Conservation (phyloP, 1,139 yeast species). For the Diutina rugosa region DNA sequence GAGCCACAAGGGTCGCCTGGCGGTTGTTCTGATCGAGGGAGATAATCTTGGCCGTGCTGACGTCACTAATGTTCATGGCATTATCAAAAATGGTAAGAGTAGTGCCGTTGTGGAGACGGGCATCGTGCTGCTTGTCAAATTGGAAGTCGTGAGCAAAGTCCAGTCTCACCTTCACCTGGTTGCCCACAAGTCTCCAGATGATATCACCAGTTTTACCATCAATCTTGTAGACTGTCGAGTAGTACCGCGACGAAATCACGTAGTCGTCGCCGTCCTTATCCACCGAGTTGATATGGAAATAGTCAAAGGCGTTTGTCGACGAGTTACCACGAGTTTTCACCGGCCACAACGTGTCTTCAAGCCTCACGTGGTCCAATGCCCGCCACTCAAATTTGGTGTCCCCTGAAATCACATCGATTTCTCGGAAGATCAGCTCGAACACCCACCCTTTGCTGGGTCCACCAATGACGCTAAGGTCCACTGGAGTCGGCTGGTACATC, state of each 20-base stretch:
- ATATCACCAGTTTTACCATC: constrained; percentile 22
- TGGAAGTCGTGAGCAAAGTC: constrained; percentile 12
- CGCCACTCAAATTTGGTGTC: constrained; percentile 25
- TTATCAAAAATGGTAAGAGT: constrained; percentile 23
- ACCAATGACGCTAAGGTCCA: constrained; percentile 14
- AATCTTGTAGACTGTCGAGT: constrained; percentile 21
- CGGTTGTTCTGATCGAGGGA: constrained; percentile 16
- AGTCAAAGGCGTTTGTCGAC: constrained; percentile 22
- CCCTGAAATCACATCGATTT: constrained; percentile 21
- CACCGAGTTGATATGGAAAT: constrained; percentile 27
- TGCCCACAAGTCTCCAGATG: constrained; percentile 21
- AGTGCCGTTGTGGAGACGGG: constrained; percentile 13
- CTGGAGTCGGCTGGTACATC: constrained; percentile 17
- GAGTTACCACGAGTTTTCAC: constrained; percentile 1
- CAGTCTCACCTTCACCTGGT: constrained; percentile 13
- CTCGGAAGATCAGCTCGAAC: constrained; percentile 20
- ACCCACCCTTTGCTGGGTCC: constrained; percentile 17
- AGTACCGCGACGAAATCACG: constrained; percentile 21
- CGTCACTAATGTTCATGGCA: constrained; percentile 23
- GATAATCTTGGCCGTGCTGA: constrained; percentile 19
- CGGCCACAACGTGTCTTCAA: constrained; percentile 14
- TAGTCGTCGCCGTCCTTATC: constrained; percentile 24
- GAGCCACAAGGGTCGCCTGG: constrained; percentile 15
- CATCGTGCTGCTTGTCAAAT: constrained; percentile 27
- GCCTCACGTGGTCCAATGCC: constrained; percentile 22